Conservation (phyloP, 345 rosid genomes). For the Carallia pectinifolia region DNA sequence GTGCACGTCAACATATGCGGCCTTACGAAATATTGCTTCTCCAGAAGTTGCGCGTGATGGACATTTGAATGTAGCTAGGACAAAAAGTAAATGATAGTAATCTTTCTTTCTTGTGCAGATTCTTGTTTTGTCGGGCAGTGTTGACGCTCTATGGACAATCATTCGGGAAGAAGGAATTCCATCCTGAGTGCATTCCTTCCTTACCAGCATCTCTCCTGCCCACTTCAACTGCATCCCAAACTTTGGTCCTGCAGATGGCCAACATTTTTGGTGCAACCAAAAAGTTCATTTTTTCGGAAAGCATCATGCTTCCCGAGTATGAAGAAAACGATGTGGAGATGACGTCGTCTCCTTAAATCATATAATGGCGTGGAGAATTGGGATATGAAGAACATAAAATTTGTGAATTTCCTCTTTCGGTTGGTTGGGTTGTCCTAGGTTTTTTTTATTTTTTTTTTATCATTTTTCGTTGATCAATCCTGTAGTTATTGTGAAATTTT, state of each 20-base stretch:
- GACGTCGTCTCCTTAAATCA: constrained; percentile 20
- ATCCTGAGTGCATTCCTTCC: constrained; percentile 69
- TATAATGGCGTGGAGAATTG: not conserved
- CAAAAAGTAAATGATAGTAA: not conserved
- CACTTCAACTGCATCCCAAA: constrained; percentile 40
- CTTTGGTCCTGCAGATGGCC: constrained; percentile 57
- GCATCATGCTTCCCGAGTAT: constrained; percentile 25
- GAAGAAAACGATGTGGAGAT: constrained; percentile 22
- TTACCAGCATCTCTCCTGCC: constrained; percentile 60
- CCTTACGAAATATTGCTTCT: too few relatives aligned
- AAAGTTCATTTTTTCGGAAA: constrained; percentile 56
- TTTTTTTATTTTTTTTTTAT: not conserved
- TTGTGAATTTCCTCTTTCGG: not conserved
- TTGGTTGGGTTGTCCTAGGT: constrained; percentile 5
- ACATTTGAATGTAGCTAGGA: not conserved
- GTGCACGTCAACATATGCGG: too few relatives aligned
- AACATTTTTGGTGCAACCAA: constrained; percentile 49
- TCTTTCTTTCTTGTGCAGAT: constrained; percentile 42
- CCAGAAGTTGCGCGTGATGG: not conserved
- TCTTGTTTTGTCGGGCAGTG: constrained; percentile 72
- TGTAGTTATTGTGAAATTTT: not conserved
- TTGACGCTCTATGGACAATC: constrained; percentile 51
- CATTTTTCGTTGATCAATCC: constrained; percentile 1
- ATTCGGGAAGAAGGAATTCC: constrained; percentile 55
- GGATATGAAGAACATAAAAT: not conserved